phyloP scores from a whole-genome alignment of 2,329 filamentous ascomycete species.

The Alternaria atra region DNA sequence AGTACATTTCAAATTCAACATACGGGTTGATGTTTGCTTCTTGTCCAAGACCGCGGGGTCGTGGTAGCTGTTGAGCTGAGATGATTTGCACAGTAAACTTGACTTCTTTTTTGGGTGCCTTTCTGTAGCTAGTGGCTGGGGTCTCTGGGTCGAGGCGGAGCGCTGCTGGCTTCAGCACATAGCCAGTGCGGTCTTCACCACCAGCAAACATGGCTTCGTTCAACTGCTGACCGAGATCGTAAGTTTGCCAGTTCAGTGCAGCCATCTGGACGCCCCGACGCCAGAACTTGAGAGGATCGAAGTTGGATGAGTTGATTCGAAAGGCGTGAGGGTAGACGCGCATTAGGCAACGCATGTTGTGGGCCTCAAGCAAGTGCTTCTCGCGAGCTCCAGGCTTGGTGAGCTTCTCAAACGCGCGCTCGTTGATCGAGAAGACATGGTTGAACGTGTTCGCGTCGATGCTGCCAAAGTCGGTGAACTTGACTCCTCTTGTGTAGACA shows the following conservation, averaged over 20 bases:
- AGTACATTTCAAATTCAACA: constrained; percentile 92
- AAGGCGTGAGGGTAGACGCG: constrained; percentile 89
- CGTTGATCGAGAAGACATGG: constrained; percentile 94
- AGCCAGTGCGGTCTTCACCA: constrained; percentile 84
- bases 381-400: constrained; percentile 77
- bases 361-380: constrained; percentile 81
- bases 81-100: constrained; percentile 87
- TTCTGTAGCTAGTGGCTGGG: constrained; percentile 61
- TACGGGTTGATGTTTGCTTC: constrained; percentile 88
- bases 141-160: constrained; percentile 64
- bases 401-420: constrained; percentile 84
- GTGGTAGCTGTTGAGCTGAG: constrained; percentile 93
- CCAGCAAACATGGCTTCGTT: constrained; percentile 98
- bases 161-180: constrained; percentile 90
- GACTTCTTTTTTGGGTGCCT: constrained; percentile 82
- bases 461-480: constrained; percentile 82
- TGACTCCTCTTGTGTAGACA: constrained; percentile 79
- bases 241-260: constrained; percentile 97
- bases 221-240: constrained; percentile 92
- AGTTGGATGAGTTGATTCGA: constrained; percentile 88
- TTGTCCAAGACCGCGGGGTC: constrained; percentile 75
- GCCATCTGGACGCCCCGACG: constrained; percentile 96
- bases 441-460: constrained; percentile 86
- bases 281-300: constrained; percentile 94
- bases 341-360: constrained; percentile 88